These are phyloP conservation scores for Cinnamomum chago DNA, from an alignment of 164 flowering plant genomes.

Conservation along the genomic window DNA sequence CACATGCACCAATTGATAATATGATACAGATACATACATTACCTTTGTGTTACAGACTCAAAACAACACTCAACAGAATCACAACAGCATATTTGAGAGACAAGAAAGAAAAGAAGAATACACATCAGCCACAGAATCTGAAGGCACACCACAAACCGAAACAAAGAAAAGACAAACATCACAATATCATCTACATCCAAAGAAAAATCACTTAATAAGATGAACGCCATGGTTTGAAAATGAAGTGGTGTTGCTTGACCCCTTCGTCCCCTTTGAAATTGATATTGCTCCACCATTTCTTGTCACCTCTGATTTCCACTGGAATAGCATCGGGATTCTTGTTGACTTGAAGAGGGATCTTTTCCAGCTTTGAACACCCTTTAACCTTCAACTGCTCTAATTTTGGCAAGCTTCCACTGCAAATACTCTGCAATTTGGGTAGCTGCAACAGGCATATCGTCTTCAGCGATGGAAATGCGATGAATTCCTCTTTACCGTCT, in stretches of 20 bases:
- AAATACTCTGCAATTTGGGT: not conserved
- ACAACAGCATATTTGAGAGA: too few relatives aligned
- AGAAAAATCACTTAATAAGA: not conserved
- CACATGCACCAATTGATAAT: too few relatives aligned
- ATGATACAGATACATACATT: too few relatives aligned
- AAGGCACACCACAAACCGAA: too few relatives aligned
- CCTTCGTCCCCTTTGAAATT: not conserved
- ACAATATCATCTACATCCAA: too few relatives aligned
- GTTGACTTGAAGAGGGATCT: not conserved
- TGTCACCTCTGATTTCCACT: not conserved
- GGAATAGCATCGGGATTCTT: not conserved
- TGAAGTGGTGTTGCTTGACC: not conserved
- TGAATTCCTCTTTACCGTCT: not conserved
- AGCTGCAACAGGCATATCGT: not conserved
- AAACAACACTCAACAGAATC: too few relatives aligned
- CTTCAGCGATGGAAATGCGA: not conserved
- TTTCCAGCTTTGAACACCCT: constrained; percentile 4
- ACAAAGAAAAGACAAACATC: too few relatives aligned
- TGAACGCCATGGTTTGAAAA: not conserved
- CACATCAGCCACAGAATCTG: too few relatives aligned
- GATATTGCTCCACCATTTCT: not conserved
- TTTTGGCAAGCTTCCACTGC: not conserved
- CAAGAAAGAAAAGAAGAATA: too few relatives aligned
- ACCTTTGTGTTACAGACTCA: too few relatives aligned
- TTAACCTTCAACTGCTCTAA: constrained; percentile 1